Evolutionary conservation across 768 basidiomycete genomes (phyloP).

Genomic region (Rhizopogon vinicolor): DNA sequence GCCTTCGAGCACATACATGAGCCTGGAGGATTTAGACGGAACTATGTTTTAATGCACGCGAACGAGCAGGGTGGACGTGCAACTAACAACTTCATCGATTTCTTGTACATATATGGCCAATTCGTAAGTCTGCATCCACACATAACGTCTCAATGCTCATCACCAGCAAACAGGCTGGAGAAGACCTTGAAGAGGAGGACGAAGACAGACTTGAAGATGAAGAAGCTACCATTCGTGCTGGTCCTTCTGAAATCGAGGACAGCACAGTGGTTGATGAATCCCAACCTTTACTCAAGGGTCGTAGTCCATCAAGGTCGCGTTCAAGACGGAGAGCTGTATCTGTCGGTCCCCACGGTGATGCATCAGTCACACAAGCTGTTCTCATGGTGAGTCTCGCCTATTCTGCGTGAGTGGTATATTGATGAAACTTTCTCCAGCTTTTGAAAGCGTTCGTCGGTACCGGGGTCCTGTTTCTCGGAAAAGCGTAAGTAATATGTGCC

Average conservation of each 20-base stretch:
- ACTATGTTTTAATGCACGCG: conserved; percentile 75
- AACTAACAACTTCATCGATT: conserved; percentile 87
- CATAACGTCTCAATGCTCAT: conserved; percentile 2
- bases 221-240: conserved; percentile 34
- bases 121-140: conserved; percentile 58
- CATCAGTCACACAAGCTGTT: conserved; percentile 86
- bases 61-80: conserved; percentile 62
- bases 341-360: conserved; percentile 71
- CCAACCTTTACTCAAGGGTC: conserved; percentile 48
- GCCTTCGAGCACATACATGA: conserved; percentile 92
- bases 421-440: conserved; percentile 41
- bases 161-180: conserved; percentile 62
- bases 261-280: conserved; percentile 35
- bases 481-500: conserved; percentile 56
- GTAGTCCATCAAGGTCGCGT: conserved; percentile 42
- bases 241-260: conserved; percentile 1
- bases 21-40: conserved; percentile 91
- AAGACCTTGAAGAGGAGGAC: conserved; percentile 87
- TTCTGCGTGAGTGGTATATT: not conserved
- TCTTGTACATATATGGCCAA: conserved; percentile 92
- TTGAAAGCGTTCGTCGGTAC: conserved; percentile 95
- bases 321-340: conserved; percentile 52
- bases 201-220: conserved; percentile 61
- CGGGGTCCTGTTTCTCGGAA: conserved; percentile 92
- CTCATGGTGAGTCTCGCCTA: conserved; percentile 64